These are phyloP conservation scores for Gossypium longicalyx DNA, from an alignment of 345 rosid genomes.

Conservation along the genomic window DNA sequence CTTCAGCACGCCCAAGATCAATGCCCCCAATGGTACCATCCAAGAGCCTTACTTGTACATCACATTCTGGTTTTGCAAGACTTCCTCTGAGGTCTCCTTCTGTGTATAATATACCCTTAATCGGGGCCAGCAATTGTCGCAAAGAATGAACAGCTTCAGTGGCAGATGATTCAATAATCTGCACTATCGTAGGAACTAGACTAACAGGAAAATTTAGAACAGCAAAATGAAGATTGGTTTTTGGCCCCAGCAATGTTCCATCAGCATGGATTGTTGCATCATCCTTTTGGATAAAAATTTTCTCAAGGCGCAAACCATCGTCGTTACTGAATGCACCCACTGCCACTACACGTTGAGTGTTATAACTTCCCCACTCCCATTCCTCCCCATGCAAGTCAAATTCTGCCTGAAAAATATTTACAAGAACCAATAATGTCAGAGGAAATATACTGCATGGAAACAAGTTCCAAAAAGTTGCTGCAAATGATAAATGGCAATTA, in stretches of 20 bases:
- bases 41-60: constrained; percentile 92
- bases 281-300: constrained; percentile 89
- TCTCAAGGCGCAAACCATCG: constrained; percentile 91
- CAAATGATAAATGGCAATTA: not conserved
- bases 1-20: constrained; percentile 95
- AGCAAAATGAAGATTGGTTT: constrained; percentile 96
- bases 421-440: not conserved
- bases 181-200: constrained; percentile 88
- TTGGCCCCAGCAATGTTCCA: constrained; percentile 86
- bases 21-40: constrained; percentile 99
- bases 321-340: constrained; percentile 91
- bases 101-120: constrained; percentile 91
- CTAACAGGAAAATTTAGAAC: constrained; percentile 94
- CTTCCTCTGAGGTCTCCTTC: constrained; percentile 99
- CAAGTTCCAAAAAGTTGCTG: constrained; percentile 7
- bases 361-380: constrained; percentile 98
- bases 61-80: constrained; percentile 93
- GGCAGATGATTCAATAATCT: constrained; percentile 89
- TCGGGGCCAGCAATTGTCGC: constrained; percentile 78
- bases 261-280: constrained; percentile 98
- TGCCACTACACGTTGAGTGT: constrained; percentile 83
- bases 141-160: constrained; percentile 74
- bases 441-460: constrained; percentile 7
- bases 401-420: constrained; percentile 64
- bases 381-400: constrained; percentile 97